Percentiles rank a stretch among this genome's conserved stretches.
phyloP scores from a whole-genome alignment of 1,139 yeast species.

The Yamadazyma pseudoaaseri region DNA sequence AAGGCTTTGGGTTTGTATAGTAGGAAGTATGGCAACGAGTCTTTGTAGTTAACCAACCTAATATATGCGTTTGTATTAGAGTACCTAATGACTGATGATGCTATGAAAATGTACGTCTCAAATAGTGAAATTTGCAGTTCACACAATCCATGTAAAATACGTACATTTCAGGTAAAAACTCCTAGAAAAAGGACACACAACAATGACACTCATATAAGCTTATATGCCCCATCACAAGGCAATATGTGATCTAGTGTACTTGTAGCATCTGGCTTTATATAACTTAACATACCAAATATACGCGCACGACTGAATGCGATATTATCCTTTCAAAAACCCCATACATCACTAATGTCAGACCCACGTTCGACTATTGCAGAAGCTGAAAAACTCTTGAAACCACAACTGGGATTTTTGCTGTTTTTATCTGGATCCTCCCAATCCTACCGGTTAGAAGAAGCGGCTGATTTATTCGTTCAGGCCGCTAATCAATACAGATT shows the following conservation, averaged over 20 bases:
- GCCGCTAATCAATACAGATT: constrained; percentile 88
- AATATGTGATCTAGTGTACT: too few relatives aligned
- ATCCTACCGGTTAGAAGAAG: constrained; percentile 77
- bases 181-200: too few relatives aligned
- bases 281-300: too few relatives aligned
- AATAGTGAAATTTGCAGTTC: too few relatives aligned
- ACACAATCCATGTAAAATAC: too few relatives aligned
- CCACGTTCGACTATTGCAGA: constrained; percentile 41
- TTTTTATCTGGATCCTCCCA: constrained; percentile 71
- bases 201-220: too few relatives aligned
- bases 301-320: constrained; percentile 2
- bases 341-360: constrained; percentile 28
- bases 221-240: too few relatives aligned
- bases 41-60: constrained; percentile 1
- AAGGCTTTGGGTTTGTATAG: constrained; percentile 86
- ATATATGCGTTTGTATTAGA: too few relatives aligned
- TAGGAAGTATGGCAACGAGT: constrained; percentile 21
- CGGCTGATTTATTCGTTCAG: constrained; percentile 83
- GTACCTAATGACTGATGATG: too few relatives aligned
- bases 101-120: too few relatives aligned
- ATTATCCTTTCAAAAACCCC: neutral
- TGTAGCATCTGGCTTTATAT: too few relatives aligned
- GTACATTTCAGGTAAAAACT: too few relatives aligned
- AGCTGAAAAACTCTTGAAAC: constrained; percentile 49
- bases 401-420: constrained; percentile 73